Conservation (phyloP, 148 eudicot genomes). For the Vaccinium vitisidaea region DNA sequence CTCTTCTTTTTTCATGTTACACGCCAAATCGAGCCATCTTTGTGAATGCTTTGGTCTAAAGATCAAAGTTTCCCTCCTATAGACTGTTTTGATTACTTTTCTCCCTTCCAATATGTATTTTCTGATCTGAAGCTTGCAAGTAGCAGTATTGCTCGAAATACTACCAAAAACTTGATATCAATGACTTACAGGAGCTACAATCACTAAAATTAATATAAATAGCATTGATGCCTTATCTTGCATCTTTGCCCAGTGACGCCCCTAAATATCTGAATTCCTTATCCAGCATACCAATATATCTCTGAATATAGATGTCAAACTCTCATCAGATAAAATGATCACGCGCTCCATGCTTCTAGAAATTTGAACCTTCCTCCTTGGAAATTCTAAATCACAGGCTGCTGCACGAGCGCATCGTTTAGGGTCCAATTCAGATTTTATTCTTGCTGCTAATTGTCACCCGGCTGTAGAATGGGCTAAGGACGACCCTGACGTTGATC, state of each 20-base stretch:
- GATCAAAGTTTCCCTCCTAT: background rate
- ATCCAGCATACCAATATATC: conserved; percentile 11
- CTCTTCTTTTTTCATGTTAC: background rate
- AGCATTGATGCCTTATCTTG: conserved; percentile 9
- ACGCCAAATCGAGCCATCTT: background rate
- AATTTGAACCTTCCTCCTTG: conserved; percentile 46
- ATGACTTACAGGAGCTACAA: background rate
- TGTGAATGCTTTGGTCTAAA: background rate
- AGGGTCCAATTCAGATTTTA: conserved; percentile 51
- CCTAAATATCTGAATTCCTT: conserved; percentile 14
- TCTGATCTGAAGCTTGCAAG: conserved; percentile 14
- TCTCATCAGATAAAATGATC: conserved; percentile 29
- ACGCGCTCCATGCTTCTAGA: conserved; percentile 23
- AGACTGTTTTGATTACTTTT: background rate
- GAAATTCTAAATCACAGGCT: conserved; percentile 68
- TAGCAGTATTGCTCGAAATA: conserved; percentile 3
- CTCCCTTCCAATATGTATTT: background rate
- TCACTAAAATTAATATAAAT: background rate
- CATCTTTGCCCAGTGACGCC: conserved; percentile 13
- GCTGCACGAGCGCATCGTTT: conserved; percentile 64
- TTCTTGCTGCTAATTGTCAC: conserved; percentile 55
- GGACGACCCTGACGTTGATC: conserved; percentile 55
- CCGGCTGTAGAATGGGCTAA: conserved; percentile 75
- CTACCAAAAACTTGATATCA: background rate
- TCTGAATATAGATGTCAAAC: conserved; percentile 25